Conservation (phyloP, 768 basidiomycete genomes). For the Leccinum broughii region DNA sequence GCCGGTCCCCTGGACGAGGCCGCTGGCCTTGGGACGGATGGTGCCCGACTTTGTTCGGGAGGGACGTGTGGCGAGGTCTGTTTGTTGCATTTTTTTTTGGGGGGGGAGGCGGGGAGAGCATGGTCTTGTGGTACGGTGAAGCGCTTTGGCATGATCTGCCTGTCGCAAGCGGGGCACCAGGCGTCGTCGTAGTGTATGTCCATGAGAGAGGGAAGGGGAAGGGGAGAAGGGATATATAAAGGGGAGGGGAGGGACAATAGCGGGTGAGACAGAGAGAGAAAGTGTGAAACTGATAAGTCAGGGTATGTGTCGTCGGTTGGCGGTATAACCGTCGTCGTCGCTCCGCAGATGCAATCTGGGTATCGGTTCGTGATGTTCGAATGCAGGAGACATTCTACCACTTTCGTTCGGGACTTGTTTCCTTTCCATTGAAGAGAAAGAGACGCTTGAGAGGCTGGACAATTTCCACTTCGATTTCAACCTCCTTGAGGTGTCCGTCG, state of each 20-base stretch:
- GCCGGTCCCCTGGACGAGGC: constrained; percentile 67
- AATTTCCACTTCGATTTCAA: constrained; percentile 56
- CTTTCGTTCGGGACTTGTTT: constrained; percentile 30
- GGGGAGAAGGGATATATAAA: constrained; percentile 11
- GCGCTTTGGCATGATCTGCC: constrained; percentile 80
- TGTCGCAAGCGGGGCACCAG: constrained; percentile 81
- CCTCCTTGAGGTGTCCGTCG: constrained; percentile 50
- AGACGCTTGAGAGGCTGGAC: constrained; percentile 58
- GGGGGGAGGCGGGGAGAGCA: constrained; percentile 37
- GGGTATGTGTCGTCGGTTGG: constrained; percentile 36
- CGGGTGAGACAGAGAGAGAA: constrained; percentile 19
- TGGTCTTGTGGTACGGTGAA: constrained; percentile 43
- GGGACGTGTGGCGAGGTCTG: constrained; percentile 26
- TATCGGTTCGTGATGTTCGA: constrained; percentile 27
- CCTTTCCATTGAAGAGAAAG: constrained; percentile 64
- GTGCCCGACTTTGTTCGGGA: constrained; percentile 38
- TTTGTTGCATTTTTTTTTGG: constrained; percentile 17
- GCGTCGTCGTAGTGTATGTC: constrained; percentile 57
- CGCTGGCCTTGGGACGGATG: constrained; percentile 41
- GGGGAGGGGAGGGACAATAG: constrained; percentile 6
- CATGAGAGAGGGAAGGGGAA: constrained; percentile 19
- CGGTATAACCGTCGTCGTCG: constrained; percentile 34
- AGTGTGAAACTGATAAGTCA: constrained; percentile 33
- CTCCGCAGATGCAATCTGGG: constrained; percentile 30
- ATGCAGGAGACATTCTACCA: constrained; percentile 21